Evolutionary conservation across 768 basidiomycete genomes (phyloP).

Genomic region (Gelatoporia subvermispora): DNA sequence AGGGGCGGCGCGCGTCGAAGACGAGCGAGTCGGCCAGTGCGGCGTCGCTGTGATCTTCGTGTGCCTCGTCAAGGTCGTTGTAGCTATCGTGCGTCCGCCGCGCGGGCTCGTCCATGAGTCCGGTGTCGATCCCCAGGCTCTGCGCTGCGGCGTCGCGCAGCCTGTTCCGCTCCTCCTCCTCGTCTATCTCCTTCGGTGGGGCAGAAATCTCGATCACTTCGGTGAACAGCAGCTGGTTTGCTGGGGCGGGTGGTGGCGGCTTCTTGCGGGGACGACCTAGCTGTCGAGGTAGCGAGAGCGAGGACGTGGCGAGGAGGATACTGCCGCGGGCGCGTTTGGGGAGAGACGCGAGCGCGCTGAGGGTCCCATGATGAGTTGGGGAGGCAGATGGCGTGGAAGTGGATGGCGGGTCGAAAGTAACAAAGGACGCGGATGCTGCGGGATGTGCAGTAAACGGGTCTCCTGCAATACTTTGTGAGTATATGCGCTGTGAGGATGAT

Average conservation of each 20-base stretch:
- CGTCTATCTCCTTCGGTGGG: conserved; percentile 35
- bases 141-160: conserved; percentile 72
- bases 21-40: conserved; percentile 6
- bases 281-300: conserved; percentile 8
- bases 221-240: conserved; percentile 47
- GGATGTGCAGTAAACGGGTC: conserved; percentile 26
- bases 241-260: conserved; percentile 13
- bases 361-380: conserved; percentile 5
- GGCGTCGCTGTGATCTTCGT: conserved; percentile 32
- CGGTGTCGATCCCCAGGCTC: conserved; percentile 62
- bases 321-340: conserved; percentile 19
- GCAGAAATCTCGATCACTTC: conserved; percentile 72
- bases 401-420: conserved; percentile 10
- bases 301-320: conserved; percentile 13
- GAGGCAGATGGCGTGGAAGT: conserved; percentile 6
- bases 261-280: conserved; percentile 14
- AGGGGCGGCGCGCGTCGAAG: conserved; percentile 9
- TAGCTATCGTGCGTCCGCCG: background rate
- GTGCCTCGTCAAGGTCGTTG: conserved; percentile 27
- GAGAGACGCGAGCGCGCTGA: conserved; percentile 4
- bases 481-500: background rate
- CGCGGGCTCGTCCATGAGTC: conserved; percentile 32
- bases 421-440: conserved; percentile 18
- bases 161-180: conserved; percentile 71
- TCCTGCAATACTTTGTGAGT: background rate